Conservation (phyloP, 2,329 filamentous ascomycete genomes). For the Clonostachys rosea region DNA sequence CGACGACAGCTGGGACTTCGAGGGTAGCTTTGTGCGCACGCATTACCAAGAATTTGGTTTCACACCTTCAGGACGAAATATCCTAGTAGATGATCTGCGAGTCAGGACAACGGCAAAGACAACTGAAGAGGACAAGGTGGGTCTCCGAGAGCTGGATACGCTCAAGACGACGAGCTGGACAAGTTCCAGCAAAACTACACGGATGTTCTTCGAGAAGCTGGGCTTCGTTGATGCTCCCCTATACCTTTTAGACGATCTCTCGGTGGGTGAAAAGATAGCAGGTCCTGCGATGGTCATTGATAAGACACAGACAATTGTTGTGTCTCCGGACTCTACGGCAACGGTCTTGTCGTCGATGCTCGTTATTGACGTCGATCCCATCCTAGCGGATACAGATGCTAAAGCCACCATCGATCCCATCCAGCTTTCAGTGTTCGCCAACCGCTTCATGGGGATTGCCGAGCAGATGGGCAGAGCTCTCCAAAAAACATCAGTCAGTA, state of each 20-base stretch:
- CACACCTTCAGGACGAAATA: conserved; percentile 22
- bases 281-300: conserved; percentile 25
- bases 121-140: not conserved
- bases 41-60: conserved; percentile 36
- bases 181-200: not conserved
- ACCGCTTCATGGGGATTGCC: conserved; percentile 54
- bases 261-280: conserved; percentile 5
- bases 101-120: not conserved
- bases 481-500: conserved; percentile 53
- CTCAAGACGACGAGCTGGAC: not conserved
- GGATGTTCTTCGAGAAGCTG: not conserved
- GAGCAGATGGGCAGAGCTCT: conserved; percentile 54
- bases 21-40: conserved; percentile 22
- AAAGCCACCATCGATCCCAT: conserved; percentile 36
- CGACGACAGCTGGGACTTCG: conserved; percentile 23
- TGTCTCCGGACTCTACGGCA: conserved; percentile 12
- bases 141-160: not conserved
- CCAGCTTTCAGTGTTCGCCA: conserved; percentile 46
- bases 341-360: conserved; percentile 12
- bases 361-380: no score
- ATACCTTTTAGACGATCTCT: not conserved
- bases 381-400: conserved; percentile 8
- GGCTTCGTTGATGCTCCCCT: not conserved
- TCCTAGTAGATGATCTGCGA: conserved; percentile 26
- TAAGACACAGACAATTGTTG: conserved; percentile 20